phyloP scores from a whole-genome alignment of 768 basidiomycete genomes.

The Mycena galopus region DNA sequence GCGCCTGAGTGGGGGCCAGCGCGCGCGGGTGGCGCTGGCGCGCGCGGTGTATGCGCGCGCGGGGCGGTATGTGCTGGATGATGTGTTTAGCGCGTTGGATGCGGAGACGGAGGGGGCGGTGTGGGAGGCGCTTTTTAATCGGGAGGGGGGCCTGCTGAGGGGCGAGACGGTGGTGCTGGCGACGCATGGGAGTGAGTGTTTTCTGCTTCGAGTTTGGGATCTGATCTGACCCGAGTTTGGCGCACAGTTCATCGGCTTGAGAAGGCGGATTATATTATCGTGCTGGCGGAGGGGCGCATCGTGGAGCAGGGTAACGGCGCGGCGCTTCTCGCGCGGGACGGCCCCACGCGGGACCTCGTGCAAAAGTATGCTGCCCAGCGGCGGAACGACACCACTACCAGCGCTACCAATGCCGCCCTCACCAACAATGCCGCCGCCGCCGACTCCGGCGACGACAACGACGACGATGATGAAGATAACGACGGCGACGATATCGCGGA shows the following conservation, averaged over 20 bases:
- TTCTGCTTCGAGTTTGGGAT: background rate
- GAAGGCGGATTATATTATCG: slow-evolving; percentile 8
- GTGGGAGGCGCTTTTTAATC: slow-evolving; percentile 8
- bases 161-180: slow-evolving; percentile 18
- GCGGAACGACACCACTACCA: background rate
- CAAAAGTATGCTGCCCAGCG: background rate
- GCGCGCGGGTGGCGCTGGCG: slow-evolving; percentile 14
- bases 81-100: slow-evolving; percentile 23
- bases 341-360: slow-evolving; percentile 14
- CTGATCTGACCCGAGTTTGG: background rate
- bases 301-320: slow-evolving; percentile 2
- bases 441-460: background rate
- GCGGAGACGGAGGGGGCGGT: slow-evolving; percentile 15
- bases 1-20: slow-evolving; percentile 6
- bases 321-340: background rate
- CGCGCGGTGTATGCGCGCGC: slow-evolving; percentile 17
- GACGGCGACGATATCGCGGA: background rate
- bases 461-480: background rate
- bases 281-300: slow-evolving; percentile 14
- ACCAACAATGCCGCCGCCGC: background rate
- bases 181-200: slow-evolving; percentile 23
- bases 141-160: background rate
- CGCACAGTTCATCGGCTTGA: slow-evolving; percentile 18
- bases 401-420: too few species aligned
- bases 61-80: slow-evolving; percentile 8